A percentile compares a stretch with the other conserved stretches of the same genome.
Evolutionary conservation across 1,284 basidiomycete genomes (phyloP).

Genomic region (Heimioporus retisporus): DNA sequence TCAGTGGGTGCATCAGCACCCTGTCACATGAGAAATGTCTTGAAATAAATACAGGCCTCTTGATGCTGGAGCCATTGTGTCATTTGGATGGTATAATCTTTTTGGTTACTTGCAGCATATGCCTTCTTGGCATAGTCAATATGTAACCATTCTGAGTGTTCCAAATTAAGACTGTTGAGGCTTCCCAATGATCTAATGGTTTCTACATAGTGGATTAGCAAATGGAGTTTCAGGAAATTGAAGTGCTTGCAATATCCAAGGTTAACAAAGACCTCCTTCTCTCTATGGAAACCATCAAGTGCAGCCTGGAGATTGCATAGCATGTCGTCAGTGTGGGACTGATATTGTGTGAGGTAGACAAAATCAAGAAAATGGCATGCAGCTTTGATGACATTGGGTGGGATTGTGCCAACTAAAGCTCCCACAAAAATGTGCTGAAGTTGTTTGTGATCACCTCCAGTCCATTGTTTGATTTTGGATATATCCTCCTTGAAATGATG

Average conservation of each 20-base stretch:
- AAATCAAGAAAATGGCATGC: not conserved
- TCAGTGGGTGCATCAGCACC: not conserved
- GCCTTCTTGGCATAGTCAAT: conserved; percentile 28
- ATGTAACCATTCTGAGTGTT: conserved; percentile 20
- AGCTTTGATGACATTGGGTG: not conserved
- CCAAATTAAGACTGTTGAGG: conserved; percentile 23
- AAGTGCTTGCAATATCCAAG: not conserved
- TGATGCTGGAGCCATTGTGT: not conserved
- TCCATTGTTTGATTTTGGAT: not conserved
- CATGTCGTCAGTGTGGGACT: not conserved
- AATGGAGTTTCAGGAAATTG: conserved; percentile 36
- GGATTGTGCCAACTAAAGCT: too few species aligned
- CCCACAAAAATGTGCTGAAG: not conserved
- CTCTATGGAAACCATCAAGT: not conserved
- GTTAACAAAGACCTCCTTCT: not conserved
- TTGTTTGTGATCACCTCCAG: not conserved
- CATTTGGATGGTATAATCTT: conserved; percentile 12
- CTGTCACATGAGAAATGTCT: not conserved
- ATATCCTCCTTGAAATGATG: not conserved
- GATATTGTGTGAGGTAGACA: conserved; percentile 1
- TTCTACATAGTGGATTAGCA: conserved; percentile 21
- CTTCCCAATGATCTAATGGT: conserved; percentile 16
- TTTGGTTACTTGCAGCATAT: conserved; percentile 12
- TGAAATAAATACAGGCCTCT: not conserved
- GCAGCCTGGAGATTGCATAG: not conserved